phyloP scores from a whole-genome alignment of 345 rosid species.

The Orychophragmus violaceus region DNA sequence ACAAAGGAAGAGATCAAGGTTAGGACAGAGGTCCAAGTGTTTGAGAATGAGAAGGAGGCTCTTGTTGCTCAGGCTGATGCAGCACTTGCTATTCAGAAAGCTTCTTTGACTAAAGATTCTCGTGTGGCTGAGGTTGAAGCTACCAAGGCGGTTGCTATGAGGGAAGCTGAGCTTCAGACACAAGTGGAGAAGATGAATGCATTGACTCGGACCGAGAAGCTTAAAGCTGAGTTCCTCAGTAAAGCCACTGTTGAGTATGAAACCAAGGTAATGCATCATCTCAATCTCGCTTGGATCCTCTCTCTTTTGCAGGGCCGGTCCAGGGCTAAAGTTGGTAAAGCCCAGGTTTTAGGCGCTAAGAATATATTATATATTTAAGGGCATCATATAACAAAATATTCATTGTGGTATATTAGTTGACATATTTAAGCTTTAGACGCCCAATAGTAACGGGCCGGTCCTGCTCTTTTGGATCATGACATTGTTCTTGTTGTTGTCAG shows the following conservation, averaged over 20 bases:
- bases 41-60: slow-evolving; percentile 63
- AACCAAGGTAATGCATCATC: slow-evolving; percentile 43
- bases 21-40: slow-evolving; percentile 52
- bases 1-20: slow-evolving; percentile 70
- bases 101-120: slow-evolving; percentile 47
- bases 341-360: no score
- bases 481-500: slow-evolving; percentile 12
- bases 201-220: slow-evolving; percentile 55
- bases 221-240: slow-evolving; percentile 70
- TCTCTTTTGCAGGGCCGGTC: no score
- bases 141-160: slow-evolving; percentile 51
- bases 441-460: no score
- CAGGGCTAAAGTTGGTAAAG: no score
- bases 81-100: slow-evolving; percentile 57
- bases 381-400: no score
- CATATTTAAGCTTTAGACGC: no score
- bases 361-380: no score
- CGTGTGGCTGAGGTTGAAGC: slow-evolving; percentile 80
- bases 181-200: slow-evolving; percentile 78
- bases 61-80: slow-evolving; percentile 68
- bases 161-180: slow-evolving; percentile 71
- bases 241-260: slow-evolving; percentile 77
- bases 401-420: no score
- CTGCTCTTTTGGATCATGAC: neutral
- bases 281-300: neutral